These are phyloP conservation scores for Nakazawaea populi DNA, from an alignment of 805 yeast species.

Conservation along the genomic window DNA sequence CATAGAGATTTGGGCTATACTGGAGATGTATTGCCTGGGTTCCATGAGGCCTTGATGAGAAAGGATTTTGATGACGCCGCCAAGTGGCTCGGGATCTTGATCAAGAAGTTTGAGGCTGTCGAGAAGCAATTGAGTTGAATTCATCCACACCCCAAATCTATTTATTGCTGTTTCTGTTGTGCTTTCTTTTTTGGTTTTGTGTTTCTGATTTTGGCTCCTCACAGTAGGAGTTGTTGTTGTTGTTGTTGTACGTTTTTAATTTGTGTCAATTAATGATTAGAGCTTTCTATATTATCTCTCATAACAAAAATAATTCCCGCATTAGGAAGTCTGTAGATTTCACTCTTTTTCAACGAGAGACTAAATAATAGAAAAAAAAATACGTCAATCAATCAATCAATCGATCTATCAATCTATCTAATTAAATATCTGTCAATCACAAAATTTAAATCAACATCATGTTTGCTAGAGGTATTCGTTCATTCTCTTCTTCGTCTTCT, in stretches of 20 bases:
- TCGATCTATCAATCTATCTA: not conserved
- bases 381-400: not conserved
- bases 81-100: constrained; percentile 38
- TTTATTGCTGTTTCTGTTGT: constrained; percentile 18
- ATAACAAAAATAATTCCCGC: too few relatives aligned
- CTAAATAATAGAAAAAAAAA: too few relatives aligned
- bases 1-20: constrained; percentile 43
- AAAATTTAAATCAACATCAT: constrained; percentile 8
- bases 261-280: too few relatives aligned
- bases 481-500: constrained; percentile 42
- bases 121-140: constrained; percentile 18
- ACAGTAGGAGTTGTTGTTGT: too few relatives aligned
- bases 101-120: constrained; percentile 23
- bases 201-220: too few relatives aligned
- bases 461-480: constrained; percentile 32
- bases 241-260: too few relatives aligned
- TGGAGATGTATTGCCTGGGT: constrained; percentile 53
- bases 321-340: too few relatives aligned
- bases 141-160: too few relatives aligned
- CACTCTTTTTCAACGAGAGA: too few relatives aligned
- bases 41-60: constrained; percentile 47
- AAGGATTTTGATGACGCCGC: constrained; percentile 37
- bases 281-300: too few relatives aligned
- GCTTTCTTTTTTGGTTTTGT: not conserved
- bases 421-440: too few relatives aligned